phyloP scores from a whole-genome alignment of 768 basidiomycete species.

The Pholiota microspora region DNA sequence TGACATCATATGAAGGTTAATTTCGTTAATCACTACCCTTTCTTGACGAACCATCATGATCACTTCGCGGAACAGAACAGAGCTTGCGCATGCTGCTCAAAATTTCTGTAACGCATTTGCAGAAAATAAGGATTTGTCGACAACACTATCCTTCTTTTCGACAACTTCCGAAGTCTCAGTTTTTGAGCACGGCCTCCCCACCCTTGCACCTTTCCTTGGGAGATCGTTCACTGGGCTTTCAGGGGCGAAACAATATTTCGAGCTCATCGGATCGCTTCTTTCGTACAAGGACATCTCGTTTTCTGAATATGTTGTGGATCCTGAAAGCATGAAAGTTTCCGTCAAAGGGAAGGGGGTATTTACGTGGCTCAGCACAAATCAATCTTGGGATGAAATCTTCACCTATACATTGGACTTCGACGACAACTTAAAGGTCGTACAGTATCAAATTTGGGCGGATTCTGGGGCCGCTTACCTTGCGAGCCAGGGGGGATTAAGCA shows the following conservation, averaged over 20 bases:
- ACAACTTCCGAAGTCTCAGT: conserved; percentile 38
- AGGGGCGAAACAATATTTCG: conserved; percentile 49
- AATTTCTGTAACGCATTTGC: conserved; percentile 55
- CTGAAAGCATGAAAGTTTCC: conserved; percentile 46
- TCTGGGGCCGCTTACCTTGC: conserved; percentile 64
- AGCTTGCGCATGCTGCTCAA: conserved; percentile 43
- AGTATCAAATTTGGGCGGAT: conserved; percentile 70
- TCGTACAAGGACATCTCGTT: conserved; percentile 53
- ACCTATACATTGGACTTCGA: conserved; percentile 62
- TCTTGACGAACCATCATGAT: background rate
- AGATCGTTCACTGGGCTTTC: conserved; percentile 41
- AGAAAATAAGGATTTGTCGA: conserved; percentile 35
- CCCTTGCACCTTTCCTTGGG: conserved; percentile 62
- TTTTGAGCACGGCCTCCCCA: conserved; percentile 52
- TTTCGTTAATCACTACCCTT: background rate
- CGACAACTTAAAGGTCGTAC: conserved; percentile 47
- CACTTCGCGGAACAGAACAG: conserved; percentile 26
- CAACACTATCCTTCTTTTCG: conserved; percentile 52
- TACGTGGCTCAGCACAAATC: conserved; percentile 49
- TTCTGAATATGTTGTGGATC: conserved; percentile 54
- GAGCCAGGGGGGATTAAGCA: conserved; percentile 42
- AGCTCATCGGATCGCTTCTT: conserved; percentile 41
- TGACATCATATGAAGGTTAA: background rate
- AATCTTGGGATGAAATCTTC: conserved; percentile 65
- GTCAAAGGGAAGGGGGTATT: conserved; percentile 54